Evolutionary conservation across 2,329 filamentous ascomycete species (phyloP).

Genomic region (Colletotrichum gloeosporioides): DNA sequence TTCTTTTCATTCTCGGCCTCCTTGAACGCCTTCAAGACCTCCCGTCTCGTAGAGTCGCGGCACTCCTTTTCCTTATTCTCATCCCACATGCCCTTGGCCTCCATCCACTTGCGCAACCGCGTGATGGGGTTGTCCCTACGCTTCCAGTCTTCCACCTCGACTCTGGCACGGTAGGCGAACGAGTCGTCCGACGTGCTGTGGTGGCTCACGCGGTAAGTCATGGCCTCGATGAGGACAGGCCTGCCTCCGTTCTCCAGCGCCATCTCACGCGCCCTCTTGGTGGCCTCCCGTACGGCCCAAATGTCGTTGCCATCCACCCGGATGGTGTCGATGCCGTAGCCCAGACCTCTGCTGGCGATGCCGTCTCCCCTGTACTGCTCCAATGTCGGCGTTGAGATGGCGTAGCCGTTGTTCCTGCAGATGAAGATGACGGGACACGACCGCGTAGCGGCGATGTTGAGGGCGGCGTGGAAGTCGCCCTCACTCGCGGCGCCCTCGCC

Average conservation of each 20-base stretch:
- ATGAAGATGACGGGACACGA: conserved; percentile 90
- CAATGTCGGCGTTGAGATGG: conserved; percentile 86
- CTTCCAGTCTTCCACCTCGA: conserved; percentile 97
- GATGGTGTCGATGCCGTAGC: conserved; percentile 94
- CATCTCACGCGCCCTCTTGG: conserved; percentile 75
- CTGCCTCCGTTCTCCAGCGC: conserved; percentile 82
- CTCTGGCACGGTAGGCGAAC: conserved; percentile 90
- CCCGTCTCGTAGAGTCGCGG: conserved; percentile 69
- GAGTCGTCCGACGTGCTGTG: conserved; percentile 97
- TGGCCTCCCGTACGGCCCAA: conserved; percentile 84
- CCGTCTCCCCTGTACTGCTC: conserved; percentile 93
- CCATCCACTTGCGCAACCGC: conserved; percentile 87
- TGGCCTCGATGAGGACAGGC: conserved; percentile 89
- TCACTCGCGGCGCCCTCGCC: conserved; percentile 90
- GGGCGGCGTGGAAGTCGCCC: conserved; percentile 88
- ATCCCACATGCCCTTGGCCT: conserved; percentile 82
- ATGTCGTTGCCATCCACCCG: conserved; percentile 95
- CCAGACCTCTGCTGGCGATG: conserved; percentile 84
- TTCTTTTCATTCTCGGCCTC: conserved; percentile 84
- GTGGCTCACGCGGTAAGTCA: conserved; percentile 98
- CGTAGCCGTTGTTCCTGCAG: conserved; percentile 92
- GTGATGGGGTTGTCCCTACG: conserved; percentile 88
- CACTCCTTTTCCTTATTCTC: conserved; percentile 80
- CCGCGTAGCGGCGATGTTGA: conserved; percentile 89
- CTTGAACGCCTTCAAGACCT: conserved; percentile 83